Percentiles rank a stretch among this genome's conserved stretches.
Conservation (phyloP, 139 green algal genomes). For the Pedinophyceae sp. region DNA sequence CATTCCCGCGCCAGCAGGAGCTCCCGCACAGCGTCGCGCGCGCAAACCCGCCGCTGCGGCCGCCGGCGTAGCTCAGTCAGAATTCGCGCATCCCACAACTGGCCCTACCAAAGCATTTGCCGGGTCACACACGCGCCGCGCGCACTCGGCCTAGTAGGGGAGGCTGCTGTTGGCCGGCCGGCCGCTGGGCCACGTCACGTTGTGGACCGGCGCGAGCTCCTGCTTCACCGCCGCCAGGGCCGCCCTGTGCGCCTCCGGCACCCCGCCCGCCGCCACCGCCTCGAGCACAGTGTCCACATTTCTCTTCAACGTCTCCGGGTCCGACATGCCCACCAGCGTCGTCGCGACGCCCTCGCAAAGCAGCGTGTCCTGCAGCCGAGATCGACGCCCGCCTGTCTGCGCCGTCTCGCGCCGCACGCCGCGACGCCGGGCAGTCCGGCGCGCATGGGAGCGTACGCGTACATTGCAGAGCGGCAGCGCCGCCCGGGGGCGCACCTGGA, state of each 20-base stretch:
- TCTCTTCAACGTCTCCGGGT: constrained; percentile 27
- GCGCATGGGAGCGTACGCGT: background rate
- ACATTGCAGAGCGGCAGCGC: constrained; percentile 14
- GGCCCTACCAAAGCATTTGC: too few relatives aligned
- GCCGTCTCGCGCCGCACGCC: background rate
- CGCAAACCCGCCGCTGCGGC: too few relatives aligned
- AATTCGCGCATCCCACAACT: too few relatives aligned
- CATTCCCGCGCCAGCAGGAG: too few relatives aligned
- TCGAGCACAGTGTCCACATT: constrained; percentile 41
- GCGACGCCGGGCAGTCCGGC: background rate
- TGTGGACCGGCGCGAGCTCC: constrained; percentile 40
- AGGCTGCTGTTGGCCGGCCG: constrained; percentile 61
- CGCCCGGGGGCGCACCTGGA: too few relatives aligned
- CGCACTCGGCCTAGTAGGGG: too few relatives aligned
- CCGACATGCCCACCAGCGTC: constrained; percentile 65
- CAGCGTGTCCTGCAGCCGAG: constrained; percentile 5
- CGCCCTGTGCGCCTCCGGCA: constrained; percentile 8
- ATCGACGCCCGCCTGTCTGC: background rate
- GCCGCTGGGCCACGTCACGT: constrained; percentile 52
- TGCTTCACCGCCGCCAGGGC: constrained; percentile 29
- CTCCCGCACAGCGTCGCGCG: too few relatives aligned
- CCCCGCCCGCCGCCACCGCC: constrained; percentile 22
- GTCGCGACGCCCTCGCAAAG: constrained; percentile 34
- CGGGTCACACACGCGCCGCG: too few relatives aligned
- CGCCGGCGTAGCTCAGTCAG: too few relatives aligned